These are phyloP conservation scores for Chrysopogon serrulatus DNA, from an alignment of 176 grass and related monocot genomes.

Conservation along the genomic window DNA sequence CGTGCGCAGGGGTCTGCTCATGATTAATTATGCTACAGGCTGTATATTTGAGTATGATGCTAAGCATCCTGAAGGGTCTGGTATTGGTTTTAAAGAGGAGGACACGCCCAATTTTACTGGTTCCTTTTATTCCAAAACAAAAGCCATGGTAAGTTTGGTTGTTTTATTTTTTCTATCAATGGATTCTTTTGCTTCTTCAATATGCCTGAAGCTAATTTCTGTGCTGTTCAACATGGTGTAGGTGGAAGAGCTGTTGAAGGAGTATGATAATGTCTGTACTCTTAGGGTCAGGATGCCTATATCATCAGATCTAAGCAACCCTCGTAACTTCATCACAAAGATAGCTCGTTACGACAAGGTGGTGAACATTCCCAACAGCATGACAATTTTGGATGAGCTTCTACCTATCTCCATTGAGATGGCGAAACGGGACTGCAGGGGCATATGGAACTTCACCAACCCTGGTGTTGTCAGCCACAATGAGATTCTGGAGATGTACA, in stretches of 20 bases:
- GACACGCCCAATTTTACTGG: slow-evolving; percentile 62
- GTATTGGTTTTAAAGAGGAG: slow-evolving; percentile 70
- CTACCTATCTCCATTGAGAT: slow-evolving; percentile 61
- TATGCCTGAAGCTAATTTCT: neutral
- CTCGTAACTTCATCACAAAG: slow-evolving; percentile 67
- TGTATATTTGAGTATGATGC: slow-evolving; percentile 74
- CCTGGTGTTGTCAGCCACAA: slow-evolving; percentile 61
- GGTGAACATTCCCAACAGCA: slow-evolving; percentile 67
- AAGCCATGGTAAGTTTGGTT: slow-evolving; percentile 57
- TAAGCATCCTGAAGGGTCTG: slow-evolving; percentile 51
- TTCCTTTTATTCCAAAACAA: slow-evolving; percentile 75
- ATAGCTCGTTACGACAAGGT: slow-evolving; percentile 64
- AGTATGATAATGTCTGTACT: slow-evolving; percentile 64
- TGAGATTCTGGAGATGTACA: slow-evolving; percentile 72
- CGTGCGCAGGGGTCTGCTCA: slow-evolving; percentile 54
- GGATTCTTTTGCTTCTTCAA: neutral
- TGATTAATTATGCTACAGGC: slow-evolving; percentile 76
- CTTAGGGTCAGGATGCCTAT: slow-evolving; percentile 71
- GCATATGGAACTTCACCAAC: slow-evolving; percentile 71
- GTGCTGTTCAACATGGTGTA: slow-evolving; percentile 6
- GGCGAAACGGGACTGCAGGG: slow-evolving; percentile 56
- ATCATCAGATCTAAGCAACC: slow-evolving; percentile 59
- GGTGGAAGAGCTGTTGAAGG: slow-evolving; percentile 74
- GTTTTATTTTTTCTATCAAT: neutral
- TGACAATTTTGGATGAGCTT: slow-evolving; percentile 66